These are phyloP conservation scores for Astrothelium macrocarpum DNA, from an alignment of 495 filamentous ascomycete species.

Conservation along the genomic window DNA sequence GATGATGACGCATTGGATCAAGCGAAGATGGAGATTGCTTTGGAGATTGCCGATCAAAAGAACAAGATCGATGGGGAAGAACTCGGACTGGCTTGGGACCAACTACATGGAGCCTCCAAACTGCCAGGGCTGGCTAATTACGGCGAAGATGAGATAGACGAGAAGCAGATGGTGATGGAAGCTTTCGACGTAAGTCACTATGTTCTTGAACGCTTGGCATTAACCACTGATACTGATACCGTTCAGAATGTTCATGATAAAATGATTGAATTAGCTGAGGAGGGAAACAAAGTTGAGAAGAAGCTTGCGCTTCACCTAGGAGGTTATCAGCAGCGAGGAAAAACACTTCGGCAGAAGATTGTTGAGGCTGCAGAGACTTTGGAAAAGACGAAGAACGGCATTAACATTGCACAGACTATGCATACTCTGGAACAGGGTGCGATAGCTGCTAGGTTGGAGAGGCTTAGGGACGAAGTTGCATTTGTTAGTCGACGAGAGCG, in stretches of 20 bases:
- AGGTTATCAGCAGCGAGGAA: slow-evolving; percentile 82
- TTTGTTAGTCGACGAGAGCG: slow-evolving; percentile 76
- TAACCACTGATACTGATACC: slow-evolving; percentile 21
- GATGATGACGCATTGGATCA: slow-evolving; percentile 62
- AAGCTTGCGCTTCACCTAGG: slow-evolving; percentile 82
- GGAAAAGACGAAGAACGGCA: slow-evolving; percentile 57
- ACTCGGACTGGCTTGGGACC: slow-evolving; percentile 60
- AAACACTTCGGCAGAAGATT: slow-evolving; percentile 71
- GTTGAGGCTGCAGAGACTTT: slow-evolving; percentile 68
- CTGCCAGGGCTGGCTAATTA: slow-evolving; percentile 74
- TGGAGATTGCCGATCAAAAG: slow-evolving; percentile 54
- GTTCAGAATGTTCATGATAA: slow-evolving; percentile 58
- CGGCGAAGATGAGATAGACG: slow-evolving; percentile 60
- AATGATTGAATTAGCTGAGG: slow-evolving; percentile 61
- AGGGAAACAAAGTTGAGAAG: slow-evolving; percentile 81
- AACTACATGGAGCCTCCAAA: slow-evolving; percentile 43
- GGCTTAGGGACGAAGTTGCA: slow-evolving; percentile 68
- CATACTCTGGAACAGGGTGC: slow-evolving; percentile 70
- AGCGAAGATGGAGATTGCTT: slow-evolving; percentile 65
- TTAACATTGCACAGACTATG: slow-evolving; percentile 67
- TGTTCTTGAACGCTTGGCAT: neutral
- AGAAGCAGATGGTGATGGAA: slow-evolving; percentile 48
- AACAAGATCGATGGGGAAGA: slow-evolving; percentile 44
- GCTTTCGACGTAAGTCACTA: slow-evolving; percentile 53
- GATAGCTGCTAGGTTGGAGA: slow-evolving; percentile 60